Evolutionary conservation across 225 moss, liverwort and hornwort genomes (phyloP), one percentile per base, ranked within the genome.

Genomic region (Climacium dendroides): DNA sequence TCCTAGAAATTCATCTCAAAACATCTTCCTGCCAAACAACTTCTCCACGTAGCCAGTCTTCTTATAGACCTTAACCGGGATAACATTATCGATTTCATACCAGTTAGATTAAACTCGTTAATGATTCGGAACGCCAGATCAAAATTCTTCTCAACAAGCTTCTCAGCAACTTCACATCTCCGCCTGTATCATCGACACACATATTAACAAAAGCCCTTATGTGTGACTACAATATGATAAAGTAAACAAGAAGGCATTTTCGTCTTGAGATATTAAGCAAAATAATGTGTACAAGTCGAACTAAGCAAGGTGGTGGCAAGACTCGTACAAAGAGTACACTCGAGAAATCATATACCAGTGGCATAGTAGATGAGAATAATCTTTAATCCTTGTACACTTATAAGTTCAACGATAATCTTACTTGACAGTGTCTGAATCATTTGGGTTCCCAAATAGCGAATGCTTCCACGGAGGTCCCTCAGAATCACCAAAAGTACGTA

Each of bases 391-490:
- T 29, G 16, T 39, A 41, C 65, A 70, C 32, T 45, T 47, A 69
- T 15, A 48, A 80, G 74, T 65, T 43, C 66, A 85, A 86, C 45
- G 24, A 43, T 35, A 84, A 83, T 84, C 90, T 88, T 93, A 97
- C 99, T 92, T 97, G 87, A 90, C 91, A 85, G 99, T 99, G 81
- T 99, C 99, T 75, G 95, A 90, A 88, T 99, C 99, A 78, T 95
- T 95, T 24, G 99, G 99, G 90, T 99, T 97, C 79, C 99, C 99
- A 89, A 99, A 99, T n/a, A 99, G 87, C 11, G 99, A 99, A 89
- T 96, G 90, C 88, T 94, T 97, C 99, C 99, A 99, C 60, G 97
- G 92, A 28, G 95, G 95, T 81, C 95, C 95, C 85, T 99, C 99
- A 53, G 88, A 90, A 79, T 97, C 99, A 85, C 96, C 92, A 80